Percentiles rank a stretch among this genome's conserved stretches.
These are phyloP conservation scores for Candida yuanshanica DNA, from an alignment of 805 yeast genomes.

Conservation along the genomic window DNA sequence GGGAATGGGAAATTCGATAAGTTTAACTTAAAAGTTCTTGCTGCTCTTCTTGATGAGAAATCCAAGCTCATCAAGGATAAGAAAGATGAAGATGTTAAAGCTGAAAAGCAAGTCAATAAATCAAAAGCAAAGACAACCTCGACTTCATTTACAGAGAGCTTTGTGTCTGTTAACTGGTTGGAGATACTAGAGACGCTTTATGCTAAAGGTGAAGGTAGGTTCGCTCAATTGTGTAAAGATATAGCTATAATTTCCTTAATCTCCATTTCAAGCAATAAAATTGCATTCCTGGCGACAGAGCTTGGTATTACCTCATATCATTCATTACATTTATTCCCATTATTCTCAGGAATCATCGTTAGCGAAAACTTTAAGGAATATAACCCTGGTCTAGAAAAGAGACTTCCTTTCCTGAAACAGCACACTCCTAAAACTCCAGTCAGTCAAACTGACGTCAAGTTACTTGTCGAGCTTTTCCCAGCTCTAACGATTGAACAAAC, in stretches of 20 bases:
- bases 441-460: conserved; percentile 33
- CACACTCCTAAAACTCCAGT: conserved; percentile 7
- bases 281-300: conserved; percentile 35
- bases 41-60: conserved; percentile 9
- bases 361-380: conserved; percentile 40
- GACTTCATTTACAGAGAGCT: conserved; percentile 43
- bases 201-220: conserved; percentile 90
- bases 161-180: conserved; percentile 53
- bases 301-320: conserved; percentile 39
- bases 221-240: conserved; percentile 37
- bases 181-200: conserved; percentile 53
- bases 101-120: neutral
- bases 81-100: neutral
- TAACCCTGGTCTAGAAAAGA: conserved; percentile 47
- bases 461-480: conserved; percentile 60
- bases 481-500: conserved; percentile 44
- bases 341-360: conserved; percentile 48
- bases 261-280: conserved; percentile 6
- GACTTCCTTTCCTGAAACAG: conserved; percentile 40
- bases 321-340: conserved; percentile 43
- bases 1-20: conserved; percentile 21
- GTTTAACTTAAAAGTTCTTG: conserved; percentile 14
- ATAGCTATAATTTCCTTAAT: conserved; percentile 48
- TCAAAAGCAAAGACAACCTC: neutral
- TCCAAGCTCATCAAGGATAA: neutral